These are phyloP conservation scores for Ambrosiella xylebori DNA, from an alignment of 2,329 filamentous ascomycete species.

Conservation along the genomic window DNA sequence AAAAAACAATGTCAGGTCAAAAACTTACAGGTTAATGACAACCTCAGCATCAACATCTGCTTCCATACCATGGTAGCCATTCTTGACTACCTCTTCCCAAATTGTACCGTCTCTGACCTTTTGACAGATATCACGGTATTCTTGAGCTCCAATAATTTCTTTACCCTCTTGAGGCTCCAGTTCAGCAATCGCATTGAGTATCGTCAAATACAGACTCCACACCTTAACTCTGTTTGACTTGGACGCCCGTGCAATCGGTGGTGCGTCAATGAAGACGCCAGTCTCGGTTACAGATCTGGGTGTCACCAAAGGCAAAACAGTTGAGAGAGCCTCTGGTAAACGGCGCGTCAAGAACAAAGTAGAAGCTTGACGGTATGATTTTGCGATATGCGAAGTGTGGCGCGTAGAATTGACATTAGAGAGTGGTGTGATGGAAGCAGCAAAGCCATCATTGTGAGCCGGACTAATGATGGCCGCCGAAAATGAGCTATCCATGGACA, in stretches of 20 bases:
- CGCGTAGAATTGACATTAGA: conserved; percentile 38
- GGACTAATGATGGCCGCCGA: conserved; percentile 29
- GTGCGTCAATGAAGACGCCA: conserved; percentile 32
- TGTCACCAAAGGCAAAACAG: conserved; percentile 65
- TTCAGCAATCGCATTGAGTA: conserved; percentile 80
- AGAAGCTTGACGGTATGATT: conserved; percentile 84
- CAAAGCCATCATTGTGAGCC: conserved; percentile 26
- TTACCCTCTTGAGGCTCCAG: conserved; percentile 82
- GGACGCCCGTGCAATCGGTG: conserved; percentile 64
- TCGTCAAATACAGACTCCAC: conserved; percentile 91
- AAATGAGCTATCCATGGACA: conserved; percentile 27
- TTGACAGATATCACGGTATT: conserved; percentile 66
- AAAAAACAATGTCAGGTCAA: neutral
- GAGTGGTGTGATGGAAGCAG: conserved; percentile 53
- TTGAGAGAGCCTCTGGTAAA: conserved; percentile 73
- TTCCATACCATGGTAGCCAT: conserved; percentile 76
- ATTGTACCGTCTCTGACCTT: conserved; percentile 78
- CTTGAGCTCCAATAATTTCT: conserved; percentile 64
- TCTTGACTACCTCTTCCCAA: conserved; percentile 84
- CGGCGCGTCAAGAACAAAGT: conserved; percentile 90
- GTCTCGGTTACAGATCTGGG: conserved; percentile 32
- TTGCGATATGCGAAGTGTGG: conserved; percentile 60
- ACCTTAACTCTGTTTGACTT: conserved; percentile 79
- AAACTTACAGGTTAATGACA: conserved; percentile 62
- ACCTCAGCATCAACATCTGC: conserved; percentile 89